A percentile compares a stretch with the other conserved stretches of the same genome.
Conservation (phyloP, 2,329 filamentous ascomycete genomes). For the Cryphonectria radicalis region DNA sequence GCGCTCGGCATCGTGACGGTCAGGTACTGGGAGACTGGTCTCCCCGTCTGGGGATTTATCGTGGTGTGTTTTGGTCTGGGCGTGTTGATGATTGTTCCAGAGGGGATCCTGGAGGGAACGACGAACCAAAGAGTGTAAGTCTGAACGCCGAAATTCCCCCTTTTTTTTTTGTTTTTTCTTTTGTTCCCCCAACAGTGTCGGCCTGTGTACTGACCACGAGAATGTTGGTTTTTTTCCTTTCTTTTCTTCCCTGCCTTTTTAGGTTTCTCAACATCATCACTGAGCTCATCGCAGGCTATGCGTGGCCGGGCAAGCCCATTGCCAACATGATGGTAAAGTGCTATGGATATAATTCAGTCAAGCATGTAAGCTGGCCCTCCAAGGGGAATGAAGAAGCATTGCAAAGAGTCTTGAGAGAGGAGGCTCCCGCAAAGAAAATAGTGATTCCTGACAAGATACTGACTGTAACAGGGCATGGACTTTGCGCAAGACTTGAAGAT, state of each 20-base stretch:
- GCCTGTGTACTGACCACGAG: background rate
- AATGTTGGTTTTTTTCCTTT: background rate
- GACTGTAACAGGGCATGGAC: conserved; percentile 34
- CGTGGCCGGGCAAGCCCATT: conserved; percentile 38
- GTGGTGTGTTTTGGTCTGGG: conserved; percentile 36
- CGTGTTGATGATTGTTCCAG: conserved; percentile 33
- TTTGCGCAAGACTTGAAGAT: conserved; percentile 40
- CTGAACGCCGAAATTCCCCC: too few relatives aligned
- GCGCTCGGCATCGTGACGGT: conserved; percentile 39
- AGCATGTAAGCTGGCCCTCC: conserved; percentile 29
- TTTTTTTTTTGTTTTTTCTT: too few relatives aligned
- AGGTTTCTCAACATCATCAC: conserved; percentile 40
- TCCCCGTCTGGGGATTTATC: conserved; percentile 39
- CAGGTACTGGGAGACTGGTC: conserved; percentile 34
- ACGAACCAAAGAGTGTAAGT: conserved; percentile 36
- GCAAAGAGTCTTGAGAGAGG: background rate
- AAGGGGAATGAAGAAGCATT: background rate
- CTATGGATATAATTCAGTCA: conserved; percentile 41
- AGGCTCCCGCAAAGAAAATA: background rate
- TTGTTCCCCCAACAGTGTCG: background rate
- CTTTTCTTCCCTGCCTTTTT: too few relatives aligned
- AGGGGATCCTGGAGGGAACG: conserved; percentile 35
- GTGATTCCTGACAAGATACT: background rate
- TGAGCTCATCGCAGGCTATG: conserved; percentile 40
- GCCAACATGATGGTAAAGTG: conserved; percentile 42